Evolutionary conservation across 192 early-diverging fungal species (phyloP).

Genomic region (Podochytrium sp.): DNA sequence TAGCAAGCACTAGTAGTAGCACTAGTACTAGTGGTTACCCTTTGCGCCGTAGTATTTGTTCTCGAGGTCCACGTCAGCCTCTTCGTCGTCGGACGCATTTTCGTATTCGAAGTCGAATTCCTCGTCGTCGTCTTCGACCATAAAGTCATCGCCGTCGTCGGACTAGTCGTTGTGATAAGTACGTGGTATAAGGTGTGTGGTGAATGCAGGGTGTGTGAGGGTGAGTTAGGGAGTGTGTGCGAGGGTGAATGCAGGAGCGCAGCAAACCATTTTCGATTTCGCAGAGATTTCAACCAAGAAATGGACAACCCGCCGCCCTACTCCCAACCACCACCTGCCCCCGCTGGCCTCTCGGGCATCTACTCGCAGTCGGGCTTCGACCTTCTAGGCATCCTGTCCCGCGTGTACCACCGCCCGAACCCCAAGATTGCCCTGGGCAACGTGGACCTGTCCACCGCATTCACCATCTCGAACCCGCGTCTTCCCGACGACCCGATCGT

Average conservation of each 20-base stretch:
- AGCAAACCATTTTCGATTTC: too few species aligned
- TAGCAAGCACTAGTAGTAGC: slow-evolving; percentile 1
- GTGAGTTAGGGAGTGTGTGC: too few species aligned
- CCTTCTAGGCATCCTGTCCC: slow-evolving; percentile 42
- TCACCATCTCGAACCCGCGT: slow-evolving; percentile 60
- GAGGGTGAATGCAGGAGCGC: too few species aligned
- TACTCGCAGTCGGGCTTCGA: slow-evolving; percentile 44
- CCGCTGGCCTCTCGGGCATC: background rate
- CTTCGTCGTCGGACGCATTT: slow-evolving; percentile 79
- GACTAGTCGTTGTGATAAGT: too few species aligned
- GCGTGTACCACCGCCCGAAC: slow-evolving; percentile 53
- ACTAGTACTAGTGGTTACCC: slow-evolving; percentile 59
- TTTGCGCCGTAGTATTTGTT: slow-evolving; percentile 92
- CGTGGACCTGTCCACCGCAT: slow-evolving; percentile 61
- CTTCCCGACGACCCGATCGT: slow-evolving; percentile 68
- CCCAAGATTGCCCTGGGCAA: slow-evolving; percentile 63
- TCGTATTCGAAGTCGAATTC: slow-evolving; percentile 91
- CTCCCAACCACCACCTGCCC: background rate
- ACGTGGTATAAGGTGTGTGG: too few species aligned
- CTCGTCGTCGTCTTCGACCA: slow-evolving; percentile 59
- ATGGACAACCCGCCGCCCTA: background rate
- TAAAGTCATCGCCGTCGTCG: slow-evolving; percentile 23
- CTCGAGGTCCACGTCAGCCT: slow-evolving; percentile 80
- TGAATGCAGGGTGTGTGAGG: too few species aligned
- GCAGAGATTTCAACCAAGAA: too few species aligned